phyloP scores from a whole-genome alignment of 1,284 basidiomycete genomes.

The Erythrobasidium hasegawianum region DNA sequence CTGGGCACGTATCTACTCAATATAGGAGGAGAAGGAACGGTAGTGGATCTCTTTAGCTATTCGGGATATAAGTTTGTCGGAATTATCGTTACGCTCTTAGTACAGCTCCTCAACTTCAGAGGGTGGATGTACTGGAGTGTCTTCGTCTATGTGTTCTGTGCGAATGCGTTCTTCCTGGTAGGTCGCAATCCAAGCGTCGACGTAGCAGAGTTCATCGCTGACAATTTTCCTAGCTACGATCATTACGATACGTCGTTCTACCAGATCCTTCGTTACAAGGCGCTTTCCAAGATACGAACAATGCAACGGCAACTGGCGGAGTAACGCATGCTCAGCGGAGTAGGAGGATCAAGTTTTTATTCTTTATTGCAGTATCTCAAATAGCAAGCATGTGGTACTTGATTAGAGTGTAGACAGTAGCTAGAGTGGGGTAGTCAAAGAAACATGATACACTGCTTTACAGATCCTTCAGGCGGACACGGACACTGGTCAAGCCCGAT shows the following conservation, averaged over 20 bases:
- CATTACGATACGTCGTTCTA: conserved; percentile 82
- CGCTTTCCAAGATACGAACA: conserved; percentile 38
- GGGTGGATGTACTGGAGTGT: conserved; percentile 63
- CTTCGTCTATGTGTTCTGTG: conserved; percentile 78
- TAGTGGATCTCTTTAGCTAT: conserved; percentile 63
- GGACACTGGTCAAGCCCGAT: not conserved
- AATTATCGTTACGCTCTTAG: conserved; percentile 66
- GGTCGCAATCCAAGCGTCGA: too few relatives aligned
- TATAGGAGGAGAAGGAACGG: conserved; percentile 68
- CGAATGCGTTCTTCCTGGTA: conserved; percentile 92
- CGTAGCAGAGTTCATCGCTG: too few relatives aligned
- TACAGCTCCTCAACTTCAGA: conserved; percentile 60
- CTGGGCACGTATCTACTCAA: conserved; percentile 86
- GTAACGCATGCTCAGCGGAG: conserved; percentile 75
- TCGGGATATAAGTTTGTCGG: conserved; percentile 98
- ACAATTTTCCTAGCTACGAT: conserved; percentile 64
- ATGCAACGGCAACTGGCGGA: conserved; percentile 54
- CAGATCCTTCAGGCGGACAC: too few relatives aligned
- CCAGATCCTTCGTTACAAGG: conserved; percentile 57
- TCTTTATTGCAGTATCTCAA: conserved; percentile 67
- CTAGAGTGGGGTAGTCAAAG: not conserved
- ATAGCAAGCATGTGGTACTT: conserved; percentile 65
- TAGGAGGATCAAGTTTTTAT: conserved; percentile 77
- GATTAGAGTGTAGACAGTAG: conserved; percentile 25
- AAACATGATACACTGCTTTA: not conserved